Conservation (phyloP, 331 rosid genomes). For the Arachis monticola region DNA sequence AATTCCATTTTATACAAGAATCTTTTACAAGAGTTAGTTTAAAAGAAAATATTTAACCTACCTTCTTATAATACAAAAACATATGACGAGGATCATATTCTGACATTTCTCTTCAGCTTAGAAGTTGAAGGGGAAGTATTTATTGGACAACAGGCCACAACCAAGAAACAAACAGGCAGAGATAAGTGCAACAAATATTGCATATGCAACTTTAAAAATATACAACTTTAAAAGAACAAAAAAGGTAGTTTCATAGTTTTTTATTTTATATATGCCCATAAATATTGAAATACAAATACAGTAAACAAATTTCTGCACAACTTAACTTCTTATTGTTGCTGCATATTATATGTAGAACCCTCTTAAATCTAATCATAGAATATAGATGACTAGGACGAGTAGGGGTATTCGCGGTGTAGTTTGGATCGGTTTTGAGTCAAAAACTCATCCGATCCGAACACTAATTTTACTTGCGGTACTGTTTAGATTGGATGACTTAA, state of each 20-base stretch:
- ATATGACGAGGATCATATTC: conserved; percentile 62
- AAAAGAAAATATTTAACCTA: background rate
- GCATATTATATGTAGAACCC: background rate
- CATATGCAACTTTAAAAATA: conserved; percentile 41
- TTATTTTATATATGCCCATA: conserved; percentile 7
- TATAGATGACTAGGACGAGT: conserved; percentile 5
- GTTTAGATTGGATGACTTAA: too few relatives aligned
- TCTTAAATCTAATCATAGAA: background rate
- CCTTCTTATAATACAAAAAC: conserved; percentile 57
- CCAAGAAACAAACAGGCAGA: conserved; percentile 77
- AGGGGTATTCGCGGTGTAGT: too few relatives aligned
- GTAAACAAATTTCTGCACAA: background rate
- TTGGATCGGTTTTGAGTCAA: too few relatives aligned
- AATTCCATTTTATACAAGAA: too few relatives aligned
- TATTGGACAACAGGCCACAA: conserved; percentile 62
- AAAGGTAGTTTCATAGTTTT: conserved; percentile 45
- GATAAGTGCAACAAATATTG: conserved; percentile 76
- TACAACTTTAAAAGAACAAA: conserved; percentile 49
- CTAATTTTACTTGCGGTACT: too few relatives aligned
- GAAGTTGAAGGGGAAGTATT: conserved; percentile 62
- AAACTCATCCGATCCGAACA: too few relatives aligned
- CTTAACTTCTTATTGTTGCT: background rate
- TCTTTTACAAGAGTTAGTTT: too few relatives aligned
- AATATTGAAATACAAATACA: background rate
- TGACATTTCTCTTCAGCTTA: conserved; percentile 64